Percentiles rank a stretch among this genome's conserved stretches.
Evolutionary conservation across 192 early-diverging fungal species (phyloP).

Genomic region (Linnemannia zychae): DNA sequence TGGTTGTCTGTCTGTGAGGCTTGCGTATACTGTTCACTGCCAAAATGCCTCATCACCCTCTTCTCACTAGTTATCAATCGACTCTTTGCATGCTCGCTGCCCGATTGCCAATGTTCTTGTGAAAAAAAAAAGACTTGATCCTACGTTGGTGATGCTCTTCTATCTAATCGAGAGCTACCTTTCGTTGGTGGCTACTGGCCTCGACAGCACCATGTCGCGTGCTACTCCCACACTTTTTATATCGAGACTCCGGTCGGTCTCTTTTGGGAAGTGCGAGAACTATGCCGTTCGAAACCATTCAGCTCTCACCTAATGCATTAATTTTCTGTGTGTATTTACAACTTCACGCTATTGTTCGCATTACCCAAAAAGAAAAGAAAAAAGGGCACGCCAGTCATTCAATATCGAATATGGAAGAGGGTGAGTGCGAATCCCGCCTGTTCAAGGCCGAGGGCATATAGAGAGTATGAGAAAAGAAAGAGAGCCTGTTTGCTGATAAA

Average conservation of each 20-base stretch:
- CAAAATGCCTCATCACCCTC: neutral
- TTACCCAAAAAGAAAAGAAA: neutral
- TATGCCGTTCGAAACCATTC: neutral
- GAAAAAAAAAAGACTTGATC: neutral
- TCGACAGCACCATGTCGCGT: neutral
- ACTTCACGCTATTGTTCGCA: neutral
- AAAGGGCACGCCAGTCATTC: too few relatives aligned
- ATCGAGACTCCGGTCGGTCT: neutral
- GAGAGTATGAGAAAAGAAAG: neutral
- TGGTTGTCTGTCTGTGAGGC: neutral
- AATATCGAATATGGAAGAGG: neutral
- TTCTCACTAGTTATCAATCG: neutral
- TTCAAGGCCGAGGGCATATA: neutral
- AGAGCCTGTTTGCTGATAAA: conserved; percentile 15
- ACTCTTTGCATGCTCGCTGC: neutral
- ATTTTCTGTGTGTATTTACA: neutral
- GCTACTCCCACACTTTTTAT: neutral
- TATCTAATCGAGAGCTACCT: neutral
- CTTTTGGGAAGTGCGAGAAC: neutral
- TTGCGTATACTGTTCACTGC: neutral
- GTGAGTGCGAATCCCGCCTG: neutral
- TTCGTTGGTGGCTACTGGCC: neutral
- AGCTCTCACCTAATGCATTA: neutral
- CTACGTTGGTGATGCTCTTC: neutral
- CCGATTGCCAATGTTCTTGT: neutral